These are phyloP conservation scores for Umbelopsis sp. DNA, from an alignment of 192 early-diverging fungal genomes.

Conservation along the genomic window DNA sequence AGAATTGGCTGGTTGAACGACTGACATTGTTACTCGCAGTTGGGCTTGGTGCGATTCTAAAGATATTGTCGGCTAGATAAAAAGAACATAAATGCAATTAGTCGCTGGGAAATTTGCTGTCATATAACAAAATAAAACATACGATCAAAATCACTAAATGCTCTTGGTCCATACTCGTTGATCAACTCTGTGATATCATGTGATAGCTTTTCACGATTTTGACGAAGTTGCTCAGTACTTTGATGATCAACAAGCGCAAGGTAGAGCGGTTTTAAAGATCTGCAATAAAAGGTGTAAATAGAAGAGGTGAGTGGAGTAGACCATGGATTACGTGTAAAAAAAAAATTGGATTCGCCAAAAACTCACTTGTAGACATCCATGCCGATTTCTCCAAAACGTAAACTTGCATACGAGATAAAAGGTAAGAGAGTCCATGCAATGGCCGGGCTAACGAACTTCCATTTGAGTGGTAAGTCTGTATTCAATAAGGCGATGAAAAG, in stretches of 20 bases:
- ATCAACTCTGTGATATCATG: conserved; percentile 78
- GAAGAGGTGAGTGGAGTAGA: conserved; percentile 37
- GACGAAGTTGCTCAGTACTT: conserved; percentile 65
- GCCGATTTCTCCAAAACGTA: conserved; percentile 77
- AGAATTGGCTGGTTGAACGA: conserved; percentile 12
- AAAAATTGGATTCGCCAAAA: background rate
- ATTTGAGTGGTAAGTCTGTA: conserved; percentile 34
- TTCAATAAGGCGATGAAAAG: conserved; percentile 48
- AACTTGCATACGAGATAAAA: conserved; percentile 70
- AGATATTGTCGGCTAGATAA: conserved; percentile 23
- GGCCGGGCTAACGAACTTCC: conserved; percentile 44
- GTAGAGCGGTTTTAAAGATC: conserved; percentile 84
- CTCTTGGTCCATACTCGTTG: conserved; percentile 82
- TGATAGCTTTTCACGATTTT: conserved; percentile 71
- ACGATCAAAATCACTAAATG: conserved; percentile 73
- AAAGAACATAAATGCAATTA: too few relatives aligned
- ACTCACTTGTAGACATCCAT: conserved; percentile 70
- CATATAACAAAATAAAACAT: background rate
- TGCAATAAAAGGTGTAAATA: conserved; percentile 40
- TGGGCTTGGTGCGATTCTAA: conserved; percentile 7
- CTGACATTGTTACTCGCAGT: background rate
- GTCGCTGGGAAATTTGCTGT: too few relatives aligned
- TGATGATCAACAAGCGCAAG: conserved; percentile 63
- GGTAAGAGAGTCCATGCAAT: conserved; percentile 55
- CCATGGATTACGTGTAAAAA: too few relatives aligned